Percentiles rank a stretch among this genome's conserved stretches.
phyloP scores from a whole-genome alignment of 257 asterid species.

The Gentiana dahurica region DNA sequence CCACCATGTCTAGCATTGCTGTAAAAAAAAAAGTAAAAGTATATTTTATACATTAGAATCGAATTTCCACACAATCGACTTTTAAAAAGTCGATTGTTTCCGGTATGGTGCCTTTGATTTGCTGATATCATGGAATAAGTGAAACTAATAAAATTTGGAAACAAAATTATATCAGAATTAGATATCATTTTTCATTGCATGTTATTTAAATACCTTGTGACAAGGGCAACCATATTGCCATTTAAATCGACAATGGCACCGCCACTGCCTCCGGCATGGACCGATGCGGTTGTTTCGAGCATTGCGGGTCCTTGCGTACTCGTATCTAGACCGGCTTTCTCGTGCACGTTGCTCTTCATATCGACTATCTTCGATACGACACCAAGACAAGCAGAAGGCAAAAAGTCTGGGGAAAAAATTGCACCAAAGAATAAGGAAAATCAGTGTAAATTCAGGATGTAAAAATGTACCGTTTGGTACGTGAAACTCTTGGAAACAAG shows the following conservation, averaged over 20 bases:
- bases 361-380: constrained; percentile 84
- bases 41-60: too few species aligned
- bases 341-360: constrained; percentile 36
- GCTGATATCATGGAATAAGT: constrained; percentile 2
- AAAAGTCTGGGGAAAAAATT: constrained; percentile 43
- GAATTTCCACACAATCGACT: too few species aligned
- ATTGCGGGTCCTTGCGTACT: constrained; percentile 50
- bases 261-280: constrained; percentile 98
- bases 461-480: too few species aligned
- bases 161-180: not conserved
- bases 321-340: constrained; percentile 16
- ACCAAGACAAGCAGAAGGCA: constrained; percentile 81
- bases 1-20: constrained; percentile 99
- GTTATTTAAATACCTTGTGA: constrained; percentile 56
- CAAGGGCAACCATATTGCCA: constrained; percentile 92
- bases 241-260: constrained; percentile 87
- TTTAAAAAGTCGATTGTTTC: not conserved
- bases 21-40: constrained; percentile 6
- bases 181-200: not conserved
- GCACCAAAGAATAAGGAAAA: constrained; percentile 4
- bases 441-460: not conserved
- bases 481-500: too few species aligned
- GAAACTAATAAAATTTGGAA: not conserved
- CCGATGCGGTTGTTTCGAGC: constrained; percentile 99
- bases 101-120: constrained; percentile 5